Percentiles rank a stretch among this genome's conserved stretches.
Evolutionary conservation across 1,139 yeast genomes (phyloP).

Genomic region (Pichia sp.): DNA sequence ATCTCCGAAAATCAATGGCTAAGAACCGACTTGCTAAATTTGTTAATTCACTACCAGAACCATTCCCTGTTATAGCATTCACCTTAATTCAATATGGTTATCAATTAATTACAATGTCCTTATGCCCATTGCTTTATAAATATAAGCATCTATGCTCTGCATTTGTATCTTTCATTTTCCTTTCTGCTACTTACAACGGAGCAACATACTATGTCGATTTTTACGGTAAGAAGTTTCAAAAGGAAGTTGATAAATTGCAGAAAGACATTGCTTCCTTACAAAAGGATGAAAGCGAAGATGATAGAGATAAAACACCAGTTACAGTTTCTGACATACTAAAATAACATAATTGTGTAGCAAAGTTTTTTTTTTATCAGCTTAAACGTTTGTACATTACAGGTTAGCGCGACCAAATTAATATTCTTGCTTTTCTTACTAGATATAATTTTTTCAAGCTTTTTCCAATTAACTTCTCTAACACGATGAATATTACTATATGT

Average conservation of each 20-base stretch:
- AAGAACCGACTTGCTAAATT: constrained; percentile 62
- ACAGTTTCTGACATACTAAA: background rate
- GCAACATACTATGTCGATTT: constrained; percentile 91
- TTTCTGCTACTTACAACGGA: constrained; percentile 82
- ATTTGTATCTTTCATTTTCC: constrained; percentile 64
- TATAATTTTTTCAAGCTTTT: no score
- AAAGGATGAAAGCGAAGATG: constrained; percentile 9
- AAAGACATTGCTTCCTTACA: constrained; percentile 57
- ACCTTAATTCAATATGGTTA: constrained; percentile 81
- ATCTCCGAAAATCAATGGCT: constrained; percentile 64
- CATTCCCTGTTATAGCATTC: constrained; percentile 78
- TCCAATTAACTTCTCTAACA: no score
- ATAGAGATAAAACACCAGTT: constrained; percentile 1
- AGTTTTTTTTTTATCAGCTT: background rate
- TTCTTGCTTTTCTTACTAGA: no score
- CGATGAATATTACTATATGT: no score
- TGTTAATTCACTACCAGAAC: constrained; percentile 77
- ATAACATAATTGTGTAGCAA: background rate
- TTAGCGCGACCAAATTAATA: no score
- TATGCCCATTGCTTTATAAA: constrained; percentile 82
- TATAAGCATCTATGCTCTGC: constrained; percentile 59
- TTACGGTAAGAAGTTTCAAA: constrained; percentile 80
- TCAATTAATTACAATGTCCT: constrained; percentile 80
- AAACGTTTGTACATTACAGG: no score
- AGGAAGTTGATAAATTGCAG: constrained; percentile 67